Conservation (phyloP, 768 basidiomycete species). For the Tremella mesenterica region DNA sequence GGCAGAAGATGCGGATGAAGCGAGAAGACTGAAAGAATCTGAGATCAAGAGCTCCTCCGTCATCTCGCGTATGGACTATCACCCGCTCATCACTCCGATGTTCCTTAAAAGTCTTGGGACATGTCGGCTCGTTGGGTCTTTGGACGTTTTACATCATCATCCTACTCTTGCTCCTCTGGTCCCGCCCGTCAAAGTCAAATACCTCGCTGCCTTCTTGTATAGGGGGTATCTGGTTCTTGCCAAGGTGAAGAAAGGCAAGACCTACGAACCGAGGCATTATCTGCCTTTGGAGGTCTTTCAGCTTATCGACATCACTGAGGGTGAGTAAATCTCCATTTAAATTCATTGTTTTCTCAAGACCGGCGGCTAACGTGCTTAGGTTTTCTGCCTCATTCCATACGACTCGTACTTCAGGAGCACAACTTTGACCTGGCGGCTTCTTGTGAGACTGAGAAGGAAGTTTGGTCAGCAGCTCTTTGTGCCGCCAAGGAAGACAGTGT, state of each 20-base stretch:
- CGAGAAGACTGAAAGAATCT: conserved; percentile 59
- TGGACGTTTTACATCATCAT: conserved; percentile 76
- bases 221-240: conserved; percentile 78
- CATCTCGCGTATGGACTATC: conserved; percentile 54
- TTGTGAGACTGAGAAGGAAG: conserved; percentile 70
- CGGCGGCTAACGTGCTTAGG: conserved; percentile 49
- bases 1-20: conserved; percentile 71
- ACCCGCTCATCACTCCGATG: conserved; percentile 35
- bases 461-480: conserved; percentile 68
- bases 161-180: conserved; percentile 49
- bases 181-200: conserved; percentile 62
- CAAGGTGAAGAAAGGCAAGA: conserved; percentile 65
- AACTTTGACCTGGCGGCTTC: conserved; percentile 79
- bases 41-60: conserved; percentile 61
- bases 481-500: conserved; percentile 51
- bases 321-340: conserved; percentile 49
- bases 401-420: conserved; percentile 60
- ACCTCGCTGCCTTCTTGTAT: conserved; percentile 84
- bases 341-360: not conserved
- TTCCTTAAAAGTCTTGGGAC: conserved; percentile 60
- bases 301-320: conserved; percentile 60
- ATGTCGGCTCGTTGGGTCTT: conserved; percentile 69
- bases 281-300: conserved; percentile 68
- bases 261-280: conserved; percentile 84
- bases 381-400: conserved; percentile 71